Evolutionary conservation across 1,284 basidiomycete species (phyloP), one percentile per base, ranked within the genome.

Genomic region (Marasmius fiardii): DNA sequence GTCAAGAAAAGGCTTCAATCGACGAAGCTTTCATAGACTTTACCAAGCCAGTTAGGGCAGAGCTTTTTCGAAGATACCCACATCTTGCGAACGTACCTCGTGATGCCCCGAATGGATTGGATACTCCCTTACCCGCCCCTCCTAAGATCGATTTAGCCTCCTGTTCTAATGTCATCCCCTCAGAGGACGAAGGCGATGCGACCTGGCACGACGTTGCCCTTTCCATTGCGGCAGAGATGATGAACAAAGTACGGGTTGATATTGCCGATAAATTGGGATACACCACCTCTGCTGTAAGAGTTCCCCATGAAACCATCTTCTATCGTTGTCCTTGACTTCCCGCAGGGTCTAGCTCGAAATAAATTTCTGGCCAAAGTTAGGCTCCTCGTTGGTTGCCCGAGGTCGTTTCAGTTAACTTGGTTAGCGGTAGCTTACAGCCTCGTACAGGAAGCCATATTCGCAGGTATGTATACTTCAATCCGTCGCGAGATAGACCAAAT

Each of bases 161-260:
- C 10, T 71, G 86, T 2, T 89, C 92, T 3, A 81, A 83, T 54
- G 62, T 95, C 10, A 80, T 97, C 50, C 92, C 92, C 7, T 70
- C 88, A 20, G 65, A 78, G 56, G 79, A 70, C 10, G 41, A 51
- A n/a, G 34, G 18, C 26, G 48, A 37, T 61, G 57, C 63, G 1
- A 69, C 89, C 1, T 99, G 97, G 97, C 90, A 94, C 57, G 97
- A 99, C 71, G 83, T 98, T 48, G 93, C 93, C 0, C 73, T 99
- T 37, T 90, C 88, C 1, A 86, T 97, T 47, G 96, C 88, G 1
- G 94, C 94, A 4, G 92, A 94, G 67, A 70, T 96, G 39, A 96
- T 98, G 88, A 74, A 78, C n/a, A 83, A 81, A 52, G 83, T 89
- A 43, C 79, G 91, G 60, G 75, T 76, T 58, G 85, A 88, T 56